Evolutionary conservation across 768 basidiomycete species (phyloP), one percentile per base, ranked within the genome.

Genomic region (Phaffia tasmanica): DNA sequence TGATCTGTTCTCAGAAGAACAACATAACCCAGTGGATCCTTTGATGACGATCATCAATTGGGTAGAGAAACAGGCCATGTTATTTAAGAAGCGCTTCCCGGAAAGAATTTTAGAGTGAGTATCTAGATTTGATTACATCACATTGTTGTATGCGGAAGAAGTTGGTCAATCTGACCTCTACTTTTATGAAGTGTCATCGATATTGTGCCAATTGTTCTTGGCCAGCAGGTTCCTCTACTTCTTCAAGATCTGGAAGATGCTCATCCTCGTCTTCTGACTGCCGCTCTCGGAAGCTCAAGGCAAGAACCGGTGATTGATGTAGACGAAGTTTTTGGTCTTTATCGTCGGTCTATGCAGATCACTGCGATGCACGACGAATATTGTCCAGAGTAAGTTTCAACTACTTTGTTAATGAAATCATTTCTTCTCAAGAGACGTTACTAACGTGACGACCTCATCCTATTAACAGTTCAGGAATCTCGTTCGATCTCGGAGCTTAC

Each of bases 311-410:
- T 73, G 63, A 72, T 91, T 2, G 88, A 86, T 0, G 90, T 93
- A 57, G 86, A 89, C 70, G 91, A 97, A 74, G 84, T 93, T 30
- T 93, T 95, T 71, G 81, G 85, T 1, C 78, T 98, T 18, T 97
- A 92, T 73, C 81, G 88, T 66, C 81, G 89, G 71, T 83, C 85
- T 30, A 86, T 84, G 74, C 83, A 83, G 18, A 74, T 97, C 25
- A 59, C 87, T 62, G 82, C 81, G n/a, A 89, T 97, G 87, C 84
- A 84, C 72, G 76, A 80, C 9, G 88, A 89, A 0, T 94, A 93
- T 75, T 85, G 83, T 71, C 81, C 88, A 0, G 78, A 83, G 93
- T 93, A 72, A 74, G 85, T 80, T 0, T 25, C 29, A 42, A 7
- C 21, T 48, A 46, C 29, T 58, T 57, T 16, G 0, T 15, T 57